Conservation (phyloP, 495 filamentous ascomycete species). For the Aspergillus panamensis region DNA sequence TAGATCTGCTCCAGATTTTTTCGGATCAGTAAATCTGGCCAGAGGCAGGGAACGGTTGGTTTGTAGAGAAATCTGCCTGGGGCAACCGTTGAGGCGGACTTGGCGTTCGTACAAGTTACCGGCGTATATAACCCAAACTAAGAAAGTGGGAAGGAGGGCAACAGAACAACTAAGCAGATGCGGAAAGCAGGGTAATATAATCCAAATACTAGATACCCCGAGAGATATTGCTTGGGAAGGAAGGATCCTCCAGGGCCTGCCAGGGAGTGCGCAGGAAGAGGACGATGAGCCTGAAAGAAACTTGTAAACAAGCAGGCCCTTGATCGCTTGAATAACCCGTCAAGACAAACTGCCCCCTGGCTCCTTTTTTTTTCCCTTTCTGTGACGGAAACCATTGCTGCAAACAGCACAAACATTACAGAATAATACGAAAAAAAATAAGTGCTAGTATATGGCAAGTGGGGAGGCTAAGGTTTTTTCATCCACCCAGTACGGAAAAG, state of each 20-base stretch:
- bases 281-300: conserved; percentile 8
- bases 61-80: conserved; percentile 24
- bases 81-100: conserved; percentile 20
- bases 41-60: background rate
- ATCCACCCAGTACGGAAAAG: background rate
- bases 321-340: conserved; percentile 5
- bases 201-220: background rate
- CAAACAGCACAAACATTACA: conserved; percentile 26
- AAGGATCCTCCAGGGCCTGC: background rate
- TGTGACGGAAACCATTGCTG: conserved; percentile 12
- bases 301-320: conserved; percentile 8
- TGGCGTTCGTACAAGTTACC: conserved; percentile 21
- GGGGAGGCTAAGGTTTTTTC: background rate
- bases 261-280: conserved; percentile 7
- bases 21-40: background rate
- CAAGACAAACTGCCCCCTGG: conserved; percentile 16
- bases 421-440: conserved; percentile 8
- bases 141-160: conserved; percentile 9
- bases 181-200: background rate
- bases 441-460: background rate
- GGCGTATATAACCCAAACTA: conserved; percentile 17
- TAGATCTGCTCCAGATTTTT: background rate
- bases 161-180: conserved; percentile 3
- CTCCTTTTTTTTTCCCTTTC: conserved; percentile 22
- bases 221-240: background rate